Evolutionary conservation across 2,329 filamentous ascomycete species (phyloP).

Genomic region (Fusarium nisikadoi): DNA sequence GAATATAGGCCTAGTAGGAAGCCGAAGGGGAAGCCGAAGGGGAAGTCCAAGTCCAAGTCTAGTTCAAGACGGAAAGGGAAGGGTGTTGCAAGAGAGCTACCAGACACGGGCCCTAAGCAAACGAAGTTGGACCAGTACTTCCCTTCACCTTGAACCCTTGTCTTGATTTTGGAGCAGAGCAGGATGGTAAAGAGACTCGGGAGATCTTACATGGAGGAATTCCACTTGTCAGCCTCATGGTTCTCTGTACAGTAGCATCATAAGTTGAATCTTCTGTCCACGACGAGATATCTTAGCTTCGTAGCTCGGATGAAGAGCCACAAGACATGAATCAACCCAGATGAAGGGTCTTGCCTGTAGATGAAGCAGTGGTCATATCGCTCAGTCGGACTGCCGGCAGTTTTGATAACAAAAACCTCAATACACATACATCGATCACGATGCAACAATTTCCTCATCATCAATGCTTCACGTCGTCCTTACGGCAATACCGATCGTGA

Average conservation of each 20-base stretch:
- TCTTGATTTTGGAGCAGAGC: not conserved
- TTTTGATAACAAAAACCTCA: too few species aligned
- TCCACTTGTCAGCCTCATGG: not conserved
- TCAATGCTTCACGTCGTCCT: not conserved
- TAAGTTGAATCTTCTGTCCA: not conserved
- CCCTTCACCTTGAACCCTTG: not conserved
- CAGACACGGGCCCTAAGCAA: not conserved
- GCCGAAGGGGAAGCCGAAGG: not conserved
- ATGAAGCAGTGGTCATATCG: not conserved
- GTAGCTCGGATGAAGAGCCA: not conserved
- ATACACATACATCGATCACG: not conserved
- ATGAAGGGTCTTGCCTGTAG: not conserved
- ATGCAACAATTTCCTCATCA: not conserved
- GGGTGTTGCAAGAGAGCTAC: not conserved
- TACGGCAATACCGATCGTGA: not conserved
- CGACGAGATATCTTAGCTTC: not conserved
- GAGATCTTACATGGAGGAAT: not conserved
- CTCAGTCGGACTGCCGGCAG: too few species aligned
- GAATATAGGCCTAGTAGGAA: not conserved
- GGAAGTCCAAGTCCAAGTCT: not conserved
- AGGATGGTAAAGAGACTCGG: not conserved
- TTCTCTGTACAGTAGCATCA: not conserved
- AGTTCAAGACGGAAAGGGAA: not conserved
- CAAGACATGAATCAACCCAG: not conserved
- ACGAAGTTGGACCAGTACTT: not conserved